These are phyloP conservation scores for Phytopythium chamaehyphon DNA, from an alignment of 352 stramenopile species.

Conservation along the genomic window DNA sequence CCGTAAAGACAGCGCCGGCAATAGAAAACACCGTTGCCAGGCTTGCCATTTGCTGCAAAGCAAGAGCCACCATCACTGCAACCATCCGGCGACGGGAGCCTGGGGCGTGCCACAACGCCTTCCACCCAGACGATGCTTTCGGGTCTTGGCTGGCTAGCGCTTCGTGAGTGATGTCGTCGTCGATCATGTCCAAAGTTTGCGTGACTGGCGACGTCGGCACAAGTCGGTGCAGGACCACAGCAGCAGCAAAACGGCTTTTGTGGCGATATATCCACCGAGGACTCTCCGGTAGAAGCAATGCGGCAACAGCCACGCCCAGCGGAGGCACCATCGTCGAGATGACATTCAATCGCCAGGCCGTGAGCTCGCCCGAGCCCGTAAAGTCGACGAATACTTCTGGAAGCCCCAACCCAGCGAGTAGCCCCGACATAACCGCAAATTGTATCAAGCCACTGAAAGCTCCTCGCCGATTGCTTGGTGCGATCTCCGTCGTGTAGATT, in stretches of 20 bases:
- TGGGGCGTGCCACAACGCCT: slow-evolving; percentile 20
- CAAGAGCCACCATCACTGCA: too few species aligned
- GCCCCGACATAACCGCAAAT: slow-evolving; percentile 34
- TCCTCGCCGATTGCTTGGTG: slow-evolving; percentile 31
- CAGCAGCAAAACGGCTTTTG: slow-evolving; percentile 26
- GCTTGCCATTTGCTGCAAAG: too few species aligned
- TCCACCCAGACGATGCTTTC: slow-evolving; percentile 12
- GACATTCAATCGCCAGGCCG: slow-evolving; percentile 23
- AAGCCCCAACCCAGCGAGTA: slow-evolving; percentile 20
- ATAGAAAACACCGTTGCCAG: too few species aligned
- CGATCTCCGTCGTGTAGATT: slow-evolving; percentile 41
- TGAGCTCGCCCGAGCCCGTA: too few species aligned
- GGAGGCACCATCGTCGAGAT: slow-evolving; percentile 26
- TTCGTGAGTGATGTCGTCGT: slow-evolving; percentile 2
- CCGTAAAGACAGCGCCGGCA: slow-evolving; percentile 28
- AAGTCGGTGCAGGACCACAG: slow-evolving; percentile 21
- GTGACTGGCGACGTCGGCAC: slow-evolving; percentile 24
- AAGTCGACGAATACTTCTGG: too few species aligned
- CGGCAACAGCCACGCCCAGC: slow-evolving; percentile 34
- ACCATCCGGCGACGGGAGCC: slow-evolving; percentile 19
- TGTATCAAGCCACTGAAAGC: slow-evolving; percentile 38
- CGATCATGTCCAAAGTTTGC: slow-evolving; percentile 23
- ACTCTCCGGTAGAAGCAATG: slow-evolving; percentile 45
- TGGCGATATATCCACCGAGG: slow-evolving; percentile 46
- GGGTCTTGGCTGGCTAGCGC: slow-evolving; percentile 15